Evolutionary conservation across 179 eudicot genomes (phyloP).

Genomic region (Gypsophila paniculata): DNA sequence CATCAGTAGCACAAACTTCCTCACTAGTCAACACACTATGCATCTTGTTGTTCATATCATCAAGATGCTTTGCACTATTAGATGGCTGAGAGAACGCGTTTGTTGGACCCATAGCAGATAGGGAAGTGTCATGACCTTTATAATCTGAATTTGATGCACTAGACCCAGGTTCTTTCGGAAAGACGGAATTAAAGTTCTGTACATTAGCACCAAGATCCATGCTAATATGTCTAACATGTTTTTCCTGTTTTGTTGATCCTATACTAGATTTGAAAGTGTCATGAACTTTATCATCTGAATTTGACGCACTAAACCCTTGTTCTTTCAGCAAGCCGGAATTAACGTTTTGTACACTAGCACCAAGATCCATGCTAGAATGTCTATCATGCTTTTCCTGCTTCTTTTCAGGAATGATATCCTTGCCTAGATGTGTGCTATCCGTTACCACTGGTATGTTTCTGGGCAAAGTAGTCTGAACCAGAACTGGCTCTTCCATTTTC

Average conservation of each 20-base stretch:
- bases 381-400: slow-evolving; percentile 21
- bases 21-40: slow-evolving; percentile 35
- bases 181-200: neutral
- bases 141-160: slow-evolving; percentile 24
- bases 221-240: slow-evolving; percentile 16
- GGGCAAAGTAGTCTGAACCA: slow-evolving; percentile 33
- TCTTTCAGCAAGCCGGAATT: slow-evolving; percentile 16
- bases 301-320: slow-evolving; percentile 28
- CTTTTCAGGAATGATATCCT: slow-evolving; percentile 9
- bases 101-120: slow-evolving; percentile 19
- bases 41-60: slow-evolving; percentile 36
- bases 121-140: slow-evolving; percentile 17
- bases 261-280: slow-evolving; percentile 12
- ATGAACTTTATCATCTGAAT: slow-evolving; percentile 14
- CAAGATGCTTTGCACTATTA: slow-evolving; percentile 45
- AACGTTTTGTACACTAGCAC: slow-evolving; percentile 6
- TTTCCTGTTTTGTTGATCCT: slow-evolving; percentile 16
- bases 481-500: slow-evolving; percentile 42
- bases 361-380: slow-evolving; percentile 22
- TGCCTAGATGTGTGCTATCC: slow-evolving; percentile 18
- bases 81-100: slow-evolving; percentile 31
- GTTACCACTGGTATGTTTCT: slow-evolving; percentile 19
- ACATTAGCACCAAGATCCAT: slow-evolving; percentile 21
- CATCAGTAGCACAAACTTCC: slow-evolving; percentile 47
- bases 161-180: slow-evolving; percentile 22